phyloP scores from a whole-genome alignment of 345 rosid species.

The Draba incana region DNA sequence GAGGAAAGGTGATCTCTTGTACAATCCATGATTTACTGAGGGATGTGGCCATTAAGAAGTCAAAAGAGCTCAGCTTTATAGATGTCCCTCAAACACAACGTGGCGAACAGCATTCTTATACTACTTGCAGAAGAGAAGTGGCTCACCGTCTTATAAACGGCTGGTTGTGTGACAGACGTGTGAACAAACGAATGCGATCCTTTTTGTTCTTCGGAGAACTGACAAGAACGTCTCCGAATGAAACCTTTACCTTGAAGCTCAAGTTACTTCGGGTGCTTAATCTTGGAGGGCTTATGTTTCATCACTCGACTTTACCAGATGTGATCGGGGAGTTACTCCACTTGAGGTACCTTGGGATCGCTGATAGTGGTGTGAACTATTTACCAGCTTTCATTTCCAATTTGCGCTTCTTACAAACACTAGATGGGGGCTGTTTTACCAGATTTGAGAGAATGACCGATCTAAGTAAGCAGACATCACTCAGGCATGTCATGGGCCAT shows the following conservation, averaged over 20 bases:
- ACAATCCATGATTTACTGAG: slow-evolving; percentile 30
- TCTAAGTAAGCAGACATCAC: slow-evolving; percentile 11
- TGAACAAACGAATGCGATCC: slow-evolving; percentile 24
- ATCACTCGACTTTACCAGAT: neutral
- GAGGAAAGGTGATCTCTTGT: slow-evolving; percentile 16
- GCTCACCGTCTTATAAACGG: neutral
- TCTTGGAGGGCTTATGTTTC: neutral
- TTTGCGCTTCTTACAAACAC: slow-evolving; percentile 15
- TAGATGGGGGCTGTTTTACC: neutral
- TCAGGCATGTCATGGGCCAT: slow-evolving; percentile 15
- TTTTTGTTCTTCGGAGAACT: slow-evolving; percentile 3
- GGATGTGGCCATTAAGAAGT: slow-evolving; percentile 22
- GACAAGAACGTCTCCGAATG: accelerated
- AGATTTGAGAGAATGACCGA: neutral
- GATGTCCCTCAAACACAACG: neutral
- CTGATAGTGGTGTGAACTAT: neutral
- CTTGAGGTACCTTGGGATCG: slow-evolving; percentile 25
- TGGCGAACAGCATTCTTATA: neutral
- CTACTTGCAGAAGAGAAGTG: slow-evolving; percentile 23
- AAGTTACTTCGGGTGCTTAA: slow-evolving; percentile 29
- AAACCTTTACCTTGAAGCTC: neutral
- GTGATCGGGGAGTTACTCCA: slow-evolving; percentile 3
- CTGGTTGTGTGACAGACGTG: neutral
- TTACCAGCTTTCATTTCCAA: neutral
- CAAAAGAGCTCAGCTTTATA: slow-evolving; percentile 18